phyloP scores from a whole-genome alignment of 371 early-diverging fungal genomes.

The Circinella umbellata region DNA sequence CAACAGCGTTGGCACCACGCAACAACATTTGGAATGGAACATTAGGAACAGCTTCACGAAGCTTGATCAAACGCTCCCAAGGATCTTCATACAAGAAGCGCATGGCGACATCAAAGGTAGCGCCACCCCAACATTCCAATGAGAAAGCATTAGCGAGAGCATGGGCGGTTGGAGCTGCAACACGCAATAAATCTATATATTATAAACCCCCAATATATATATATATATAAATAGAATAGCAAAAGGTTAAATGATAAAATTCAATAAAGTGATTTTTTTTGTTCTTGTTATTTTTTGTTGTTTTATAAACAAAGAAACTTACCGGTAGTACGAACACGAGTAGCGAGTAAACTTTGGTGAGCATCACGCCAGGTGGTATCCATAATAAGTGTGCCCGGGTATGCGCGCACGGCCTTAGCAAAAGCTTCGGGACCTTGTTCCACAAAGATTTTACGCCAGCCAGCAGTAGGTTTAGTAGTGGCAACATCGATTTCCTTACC shows the following conservation, averaged over 20 bases:
- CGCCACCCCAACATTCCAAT: constrained; percentile 94
- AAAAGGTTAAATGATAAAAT: too few species aligned
- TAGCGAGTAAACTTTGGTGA: constrained; percentile 92
- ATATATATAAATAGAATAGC: too few species aligned
- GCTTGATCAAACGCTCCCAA: constrained; percentile 85
- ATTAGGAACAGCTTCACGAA: constrained; percentile 90
- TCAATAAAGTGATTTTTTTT: too few species aligned
- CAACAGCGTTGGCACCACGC: constrained; percentile 98
- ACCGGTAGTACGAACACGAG: constrained; percentile 91
- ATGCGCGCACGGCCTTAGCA: constrained; percentile 87
- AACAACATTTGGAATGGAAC: constrained; percentile 98
- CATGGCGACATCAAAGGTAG: constrained; percentile 95
- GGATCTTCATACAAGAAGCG: constrained; percentile 95
- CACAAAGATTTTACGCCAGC: constrained; percentile 90
- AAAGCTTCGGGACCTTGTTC: constrained; percentile 89
- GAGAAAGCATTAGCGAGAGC: constrained; percentile 88
- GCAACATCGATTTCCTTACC: constrained; percentile 53
- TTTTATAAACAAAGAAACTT: too few species aligned
- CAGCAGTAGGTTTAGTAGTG: constrained; percentile 63
- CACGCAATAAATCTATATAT: too few species aligned
- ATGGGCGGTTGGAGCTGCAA: too few species aligned
- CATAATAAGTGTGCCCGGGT: constrained; percentile 87
- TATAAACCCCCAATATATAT: too few species aligned
- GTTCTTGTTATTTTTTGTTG: too few species aligned
- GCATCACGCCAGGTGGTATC: constrained; percentile 97